Conservation (phyloP, 345 rosid genomes). For the Geranium rotundifolium region DNA sequence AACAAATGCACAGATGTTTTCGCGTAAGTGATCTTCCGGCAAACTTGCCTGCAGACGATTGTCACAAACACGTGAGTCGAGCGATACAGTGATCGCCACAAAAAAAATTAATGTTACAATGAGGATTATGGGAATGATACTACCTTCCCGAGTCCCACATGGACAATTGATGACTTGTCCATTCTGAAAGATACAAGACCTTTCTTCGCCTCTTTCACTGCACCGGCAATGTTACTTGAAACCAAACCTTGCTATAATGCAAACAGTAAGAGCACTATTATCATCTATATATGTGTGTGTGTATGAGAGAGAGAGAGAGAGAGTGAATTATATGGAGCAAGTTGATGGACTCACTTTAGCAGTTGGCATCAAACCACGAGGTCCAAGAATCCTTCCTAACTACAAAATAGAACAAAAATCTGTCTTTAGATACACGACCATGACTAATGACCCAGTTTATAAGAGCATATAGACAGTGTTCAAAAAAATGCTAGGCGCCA, state of each 20-base stretch:
- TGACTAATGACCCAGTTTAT: slow-evolving; percentile 1
- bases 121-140: not conserved
- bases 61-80: slow-evolving; percentile 1
- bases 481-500: too few species aligned
- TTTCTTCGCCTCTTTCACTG: slow-evolving; percentile 68
- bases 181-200: slow-evolving; percentile 73
- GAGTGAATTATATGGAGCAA: not conserved
- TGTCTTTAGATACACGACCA: not conserved
- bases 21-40: slow-evolving; percentile 60
- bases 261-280: slow-evolving; percentile 5
- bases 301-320: too few species aligned
- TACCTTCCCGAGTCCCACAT: slow-evolving; percentile 92
- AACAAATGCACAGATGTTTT: slow-evolving; percentile 87
- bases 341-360: slow-evolving; percentile 47
- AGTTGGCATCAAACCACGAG: slow-evolving; percentile 81
- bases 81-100: not conserved
- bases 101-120: not conserved
- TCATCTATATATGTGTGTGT: not conserved
- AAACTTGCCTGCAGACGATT: slow-evolving; percentile 44
- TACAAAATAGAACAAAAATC: slow-evolving; percentile 18
- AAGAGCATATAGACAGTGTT: too few species aligned
- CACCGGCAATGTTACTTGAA: slow-evolving; percentile 55
- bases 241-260: slow-evolving; percentile 74
- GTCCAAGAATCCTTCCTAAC: slow-evolving; percentile 84
- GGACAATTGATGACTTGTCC: slow-evolving; percentile 88